Conservation (phyloP, 2,329 filamentous ascomycete genomes). For the Coccinonectria pachysandricola region DNA sequence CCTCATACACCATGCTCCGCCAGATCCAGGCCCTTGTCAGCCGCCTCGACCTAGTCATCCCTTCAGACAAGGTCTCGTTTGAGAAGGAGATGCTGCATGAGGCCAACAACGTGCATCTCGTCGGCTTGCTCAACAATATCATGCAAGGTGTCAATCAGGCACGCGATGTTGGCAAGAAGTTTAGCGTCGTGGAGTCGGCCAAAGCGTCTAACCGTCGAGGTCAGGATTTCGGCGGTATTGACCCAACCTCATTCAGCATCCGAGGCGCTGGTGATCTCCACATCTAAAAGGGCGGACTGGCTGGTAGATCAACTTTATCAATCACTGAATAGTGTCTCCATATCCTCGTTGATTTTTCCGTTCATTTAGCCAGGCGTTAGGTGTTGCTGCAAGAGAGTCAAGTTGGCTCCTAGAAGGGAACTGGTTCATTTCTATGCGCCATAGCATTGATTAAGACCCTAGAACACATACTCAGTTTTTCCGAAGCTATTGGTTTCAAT, state of each 20-base stretch:
- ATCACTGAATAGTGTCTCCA: too few relatives aligned
- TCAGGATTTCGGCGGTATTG: constrained; percentile 11
- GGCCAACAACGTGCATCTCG: constrained; percentile 72
- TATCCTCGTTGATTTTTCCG: constrained; percentile 1
- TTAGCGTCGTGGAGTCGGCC: constrained; percentile 43
- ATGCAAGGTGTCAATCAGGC: constrained; percentile 62
- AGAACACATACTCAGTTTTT: too few relatives aligned
- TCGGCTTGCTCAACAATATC: constrained; percentile 65
- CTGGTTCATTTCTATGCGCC: too few relatives aligned
- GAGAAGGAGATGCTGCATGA: constrained; percentile 64
- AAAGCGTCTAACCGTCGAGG: constrained; percentile 16
- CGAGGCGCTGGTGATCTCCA: constrained; percentile 22
- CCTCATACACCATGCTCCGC: constrained; percentile 67
- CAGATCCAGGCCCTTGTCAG: constrained; percentile 79
- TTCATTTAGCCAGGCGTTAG: constrained; percentile 19
- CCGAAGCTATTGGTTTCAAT: too few relatives aligned
- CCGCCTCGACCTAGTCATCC: constrained; percentile 71
- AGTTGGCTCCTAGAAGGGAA: too few relatives aligned
- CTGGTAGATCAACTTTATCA: too few relatives aligned
- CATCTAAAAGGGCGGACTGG: constrained; percentile 10
- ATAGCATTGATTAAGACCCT: too few relatives aligned
- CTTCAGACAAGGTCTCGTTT: constrained; percentile 56
- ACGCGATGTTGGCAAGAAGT: constrained; percentile 68
- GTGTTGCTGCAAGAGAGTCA: too few relatives aligned
- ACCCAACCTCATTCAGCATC: constrained; percentile 15